phyloP scores from a whole-genome alignment of 2,329 filamentous ascomycete species.

The Nannizzia gypsea region DNA sequence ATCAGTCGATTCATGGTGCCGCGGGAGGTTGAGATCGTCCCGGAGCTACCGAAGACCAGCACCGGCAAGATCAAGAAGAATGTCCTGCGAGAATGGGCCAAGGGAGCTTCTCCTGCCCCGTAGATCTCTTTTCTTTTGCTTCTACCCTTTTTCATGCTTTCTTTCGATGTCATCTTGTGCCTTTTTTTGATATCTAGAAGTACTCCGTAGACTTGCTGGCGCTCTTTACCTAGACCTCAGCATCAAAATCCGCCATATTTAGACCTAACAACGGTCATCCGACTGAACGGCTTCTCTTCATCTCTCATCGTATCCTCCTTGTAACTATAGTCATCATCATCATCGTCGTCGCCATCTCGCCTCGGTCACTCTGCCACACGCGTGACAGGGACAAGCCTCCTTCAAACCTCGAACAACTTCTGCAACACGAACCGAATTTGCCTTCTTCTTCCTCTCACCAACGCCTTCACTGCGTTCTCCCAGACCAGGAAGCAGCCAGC shows the following conservation, averaged over 20 bases:
- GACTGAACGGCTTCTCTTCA: too few relatives aligned
- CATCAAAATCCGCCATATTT: too few relatives aligned
- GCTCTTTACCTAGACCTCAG: too few relatives aligned
- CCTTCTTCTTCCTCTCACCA: not conserved
- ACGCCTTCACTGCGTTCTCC: not conserved
- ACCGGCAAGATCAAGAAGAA: slow-evolving; percentile 98
- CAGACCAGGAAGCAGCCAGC: not conserved
- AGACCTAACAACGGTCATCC: too few relatives aligned
- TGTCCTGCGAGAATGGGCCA: slow-evolving; percentile 75
- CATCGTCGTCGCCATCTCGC: not conserved
- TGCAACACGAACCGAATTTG: not conserved
- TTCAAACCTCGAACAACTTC: not conserved
- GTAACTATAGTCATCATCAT: too few relatives aligned
- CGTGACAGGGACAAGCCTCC: not conserved
- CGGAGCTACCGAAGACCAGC: slow-evolving; percentile 87
- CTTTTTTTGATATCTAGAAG: not conserved
- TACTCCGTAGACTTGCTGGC: not conserved
- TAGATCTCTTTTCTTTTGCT: not conserved
- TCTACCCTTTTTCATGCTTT: too few relatives aligned
- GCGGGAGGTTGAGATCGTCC: slow-evolving; percentile 62
- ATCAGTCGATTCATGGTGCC: slow-evolving; percentile 89
- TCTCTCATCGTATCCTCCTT: too few relatives aligned
- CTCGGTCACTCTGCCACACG: not conserved
- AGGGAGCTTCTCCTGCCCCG: slow-evolving; percentile 30
- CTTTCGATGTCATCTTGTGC: not conserved